Percentiles rank a stretch among this genome's conserved stretches.
Conservation (phyloP, 1,284 basidiomycete species). For the Marasmius sp. region DNA sequence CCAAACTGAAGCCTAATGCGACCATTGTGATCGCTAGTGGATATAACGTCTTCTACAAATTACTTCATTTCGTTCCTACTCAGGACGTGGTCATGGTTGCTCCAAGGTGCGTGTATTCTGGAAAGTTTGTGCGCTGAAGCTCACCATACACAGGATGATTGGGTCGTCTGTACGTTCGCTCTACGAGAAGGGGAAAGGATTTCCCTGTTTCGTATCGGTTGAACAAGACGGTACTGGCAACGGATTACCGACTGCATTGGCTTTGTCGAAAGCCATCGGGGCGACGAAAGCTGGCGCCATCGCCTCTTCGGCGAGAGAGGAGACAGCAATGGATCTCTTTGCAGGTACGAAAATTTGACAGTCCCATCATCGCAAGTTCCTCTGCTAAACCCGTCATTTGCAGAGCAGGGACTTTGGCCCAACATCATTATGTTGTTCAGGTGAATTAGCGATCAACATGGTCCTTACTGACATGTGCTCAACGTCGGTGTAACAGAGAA, state of each 20-base stretch:
- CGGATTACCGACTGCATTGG: constrained; percentile 47
- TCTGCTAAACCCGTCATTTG: not conserved
- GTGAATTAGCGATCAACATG: constrained; percentile 25
- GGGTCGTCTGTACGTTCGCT: constrained; percentile 63
- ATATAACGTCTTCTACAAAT: constrained; percentile 64
- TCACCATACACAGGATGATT: constrained; percentile 47
- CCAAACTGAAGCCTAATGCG: constrained; percentile 47
- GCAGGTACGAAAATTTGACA: constrained; percentile 32
- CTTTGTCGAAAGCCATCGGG: constrained; percentile 57
- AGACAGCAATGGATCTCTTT: constrained; percentile 66
- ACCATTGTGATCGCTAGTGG: constrained; percentile 63
- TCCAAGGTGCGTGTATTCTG: constrained; percentile 43
- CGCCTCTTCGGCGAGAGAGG: constrained; percentile 61
- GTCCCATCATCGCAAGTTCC: not conserved
- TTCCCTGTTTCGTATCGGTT: constrained; percentile 65
- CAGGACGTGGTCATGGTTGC: constrained; percentile 70
- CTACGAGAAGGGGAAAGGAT: constrained; percentile 59
- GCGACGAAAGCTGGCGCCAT: constrained; percentile 69
- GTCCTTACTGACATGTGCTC: not conserved
- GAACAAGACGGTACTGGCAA: constrained; percentile 60
- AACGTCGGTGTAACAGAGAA: constrained; percentile 38
- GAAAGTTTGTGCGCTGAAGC: not conserved
- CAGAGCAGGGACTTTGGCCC: constrained; percentile 65
- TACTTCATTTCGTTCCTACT: constrained; percentile 51
- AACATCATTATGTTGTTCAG: constrained; percentile 66